A percentile compares a stretch with the other conserved stretches of the same genome.
These are phyloP conservation scores for Saturnispora dispora DNA, from an alignment of 805 yeast genomes.

Conservation along the genomic window DNA sequence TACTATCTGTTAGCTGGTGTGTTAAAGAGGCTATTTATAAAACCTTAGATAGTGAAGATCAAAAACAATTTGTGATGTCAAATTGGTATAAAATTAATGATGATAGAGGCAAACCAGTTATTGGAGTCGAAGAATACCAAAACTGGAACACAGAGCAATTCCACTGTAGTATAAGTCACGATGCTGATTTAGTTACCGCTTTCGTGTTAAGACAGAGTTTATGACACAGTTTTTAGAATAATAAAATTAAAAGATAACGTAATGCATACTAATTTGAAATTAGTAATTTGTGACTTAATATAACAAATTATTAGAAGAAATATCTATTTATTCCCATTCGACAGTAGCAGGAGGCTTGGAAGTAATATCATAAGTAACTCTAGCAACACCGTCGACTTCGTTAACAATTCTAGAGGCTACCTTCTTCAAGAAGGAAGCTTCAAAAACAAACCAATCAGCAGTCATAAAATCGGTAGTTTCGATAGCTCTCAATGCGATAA, in stretches of 20 bases:
- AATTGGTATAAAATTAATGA: constrained; percentile 47
- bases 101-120: constrained; percentile 33
- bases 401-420: constrained; percentile 95
- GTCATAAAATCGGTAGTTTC: constrained; percentile 99
- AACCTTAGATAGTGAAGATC: constrained; percentile 41
- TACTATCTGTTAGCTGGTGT: constrained; percentile 60
- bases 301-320: background rate
- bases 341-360: constrained; percentile 99
- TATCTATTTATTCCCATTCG: constrained; percentile 81
- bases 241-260: background rate
- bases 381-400: constrained; percentile 98
- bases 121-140: constrained; percentile 26
- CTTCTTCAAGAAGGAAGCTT: constrained; percentile 80
- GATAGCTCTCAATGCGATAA: constrained; percentile 96
- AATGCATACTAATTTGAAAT: background rate
- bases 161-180: constrained; percentile 54
- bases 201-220: constrained; percentile 32
- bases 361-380: constrained; percentile 97
- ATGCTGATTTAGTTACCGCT: constrained; percentile 49
- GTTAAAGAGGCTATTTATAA: constrained; percentile 68
- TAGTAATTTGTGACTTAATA: background rate
- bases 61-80: constrained; percentile 43
- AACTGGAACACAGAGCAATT: constrained; percentile 34
- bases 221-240: background rate
- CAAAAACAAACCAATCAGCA: constrained; percentile 97